These are phyloP conservation scores for Phytophthora ramorum DNA, from an alignment of 352 stramenopile species.

Conservation along the genomic window DNA sequence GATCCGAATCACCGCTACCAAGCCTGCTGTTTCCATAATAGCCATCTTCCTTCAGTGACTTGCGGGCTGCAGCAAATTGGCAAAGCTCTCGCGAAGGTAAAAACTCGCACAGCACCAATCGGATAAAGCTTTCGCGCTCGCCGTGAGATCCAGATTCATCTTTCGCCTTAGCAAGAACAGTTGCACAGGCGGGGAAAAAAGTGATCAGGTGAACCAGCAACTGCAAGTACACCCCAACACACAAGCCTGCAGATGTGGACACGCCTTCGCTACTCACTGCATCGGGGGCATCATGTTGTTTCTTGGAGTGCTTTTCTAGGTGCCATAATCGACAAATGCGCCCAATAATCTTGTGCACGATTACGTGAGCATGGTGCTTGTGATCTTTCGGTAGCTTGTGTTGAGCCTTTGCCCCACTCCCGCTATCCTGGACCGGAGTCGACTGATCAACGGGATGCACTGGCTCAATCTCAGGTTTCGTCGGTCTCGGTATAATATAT, in stretches of 20 bases:
- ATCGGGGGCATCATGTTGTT: constrained; percentile 12
- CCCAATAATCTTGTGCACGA: constrained; percentile 70
- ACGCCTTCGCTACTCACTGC: constrained; percentile 15
- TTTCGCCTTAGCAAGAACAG: constrained; percentile 67
- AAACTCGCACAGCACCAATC: constrained; percentile 68
- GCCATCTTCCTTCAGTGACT: constrained; percentile 60
- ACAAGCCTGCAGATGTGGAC: constrained; percentile 34
- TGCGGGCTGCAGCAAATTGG: constrained; percentile 60
- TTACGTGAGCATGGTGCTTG: constrained; percentile 65
- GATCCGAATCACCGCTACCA: constrained; percentile 34
- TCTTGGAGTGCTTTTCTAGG: constrained; percentile 49
- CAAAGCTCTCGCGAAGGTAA: constrained; percentile 79
- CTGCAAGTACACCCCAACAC: constrained; percentile 73
- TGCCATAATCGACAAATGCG: constrained; percentile 67
- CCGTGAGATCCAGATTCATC: constrained; percentile 32
- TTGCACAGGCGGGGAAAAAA: constrained; percentile 72
- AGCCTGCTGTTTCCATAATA: constrained; percentile 51
- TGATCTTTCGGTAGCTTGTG: constrained; percentile 74
- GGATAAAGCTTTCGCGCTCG: constrained; percentile 53
- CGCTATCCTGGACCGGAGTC: constrained; percentile 19
- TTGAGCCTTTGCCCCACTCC: constrained; percentile 38
- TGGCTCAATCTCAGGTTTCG: constrained; percentile 29
- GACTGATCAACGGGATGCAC: constrained; percentile 7
- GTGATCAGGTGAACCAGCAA: constrained; percentile 79
- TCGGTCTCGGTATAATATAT: constrained; percentile 69